These are phyloP conservation scores for Sporothrix pseudoabietina DNA, from an alignment of 2,329 filamentous ascomycete genomes.

Conservation along the genomic window DNA sequence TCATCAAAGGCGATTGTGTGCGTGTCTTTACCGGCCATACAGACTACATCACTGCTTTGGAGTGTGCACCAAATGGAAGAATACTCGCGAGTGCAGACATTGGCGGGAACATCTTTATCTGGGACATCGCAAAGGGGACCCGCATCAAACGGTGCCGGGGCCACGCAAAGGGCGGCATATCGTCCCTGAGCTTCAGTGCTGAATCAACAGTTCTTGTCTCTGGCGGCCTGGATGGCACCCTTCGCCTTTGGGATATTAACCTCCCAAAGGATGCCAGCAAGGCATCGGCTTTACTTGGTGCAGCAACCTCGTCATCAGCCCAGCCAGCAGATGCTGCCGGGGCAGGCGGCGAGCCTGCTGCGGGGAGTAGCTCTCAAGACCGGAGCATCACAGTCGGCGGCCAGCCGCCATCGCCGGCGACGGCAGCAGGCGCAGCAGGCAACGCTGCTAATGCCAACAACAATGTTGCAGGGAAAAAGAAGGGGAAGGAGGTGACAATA, in stretches of 20 bases:
- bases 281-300: slow-evolving; percentile 40
- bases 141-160: slow-evolving; percentile 91
- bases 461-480: slow-evolving; percentile 61
- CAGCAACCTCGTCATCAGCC: background rate
- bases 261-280: slow-evolving; percentile 67
- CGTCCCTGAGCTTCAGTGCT: slow-evolving; percentile 89
- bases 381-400: slow-evolving; percentile 47
- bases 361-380: slow-evolving; percentile 46
- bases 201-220: slow-evolving; percentile 90
- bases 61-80: slow-evolving; percentile 85
- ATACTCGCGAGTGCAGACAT: slow-evolving; percentile 89
- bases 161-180: slow-evolving; percentile 90
- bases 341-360: slow-evolving; percentile 43
- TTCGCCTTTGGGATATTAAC: slow-evolving; percentile 90
- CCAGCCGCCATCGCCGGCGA: slow-evolving; percentile 51
- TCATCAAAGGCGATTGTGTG: slow-evolving; percentile 83
- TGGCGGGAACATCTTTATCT: slow-evolving; percentile 86
- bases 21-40: slow-evolving; percentile 91
- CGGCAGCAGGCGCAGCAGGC: slow-evolving; percentile 40
- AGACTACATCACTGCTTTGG: slow-evolving; percentile 80
- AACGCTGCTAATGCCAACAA: slow-evolving; percentile 41
- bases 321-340: slow-evolving; percentile 42
- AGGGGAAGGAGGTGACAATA: slow-evolving; percentile 85
- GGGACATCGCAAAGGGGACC: slow-evolving; percentile 86
- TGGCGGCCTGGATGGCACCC: slow-evolving; percentile 87